Conservation (phyloP, 352 stramenopile species). For the Lagenidium sp. region DNA sequence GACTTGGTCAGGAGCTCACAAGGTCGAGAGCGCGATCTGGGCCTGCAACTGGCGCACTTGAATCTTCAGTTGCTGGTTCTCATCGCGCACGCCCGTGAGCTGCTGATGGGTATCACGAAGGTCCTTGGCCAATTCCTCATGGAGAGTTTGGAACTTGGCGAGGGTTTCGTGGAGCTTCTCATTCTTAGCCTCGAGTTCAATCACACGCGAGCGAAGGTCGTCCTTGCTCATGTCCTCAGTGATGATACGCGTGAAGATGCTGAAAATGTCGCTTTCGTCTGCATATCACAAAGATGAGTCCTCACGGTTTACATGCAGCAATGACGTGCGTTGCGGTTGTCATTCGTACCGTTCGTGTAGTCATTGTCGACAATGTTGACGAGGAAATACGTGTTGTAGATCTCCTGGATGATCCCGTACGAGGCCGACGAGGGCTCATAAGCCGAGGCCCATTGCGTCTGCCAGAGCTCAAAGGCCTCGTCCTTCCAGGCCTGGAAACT, state of each 20-base stretch:
- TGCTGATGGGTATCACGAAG: conserved; percentile 37
- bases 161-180: conserved; percentile 75
- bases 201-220: conserved; percentile 50
- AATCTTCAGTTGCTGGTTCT: conserved; percentile 51
- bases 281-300: no score
- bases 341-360: conserved; percentile 71
- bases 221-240: conserved; percentile 74
- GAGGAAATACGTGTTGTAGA: conserved; percentile 96
- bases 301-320: no score
- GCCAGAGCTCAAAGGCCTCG: conserved; percentile 97
- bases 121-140: conserved; percentile 44
- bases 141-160: conserved; percentile 50
- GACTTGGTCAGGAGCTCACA: no score
- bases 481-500: conserved; percentile 93
- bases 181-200: conserved; percentile 62
- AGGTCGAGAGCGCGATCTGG: conserved; percentile 35
- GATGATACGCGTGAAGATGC: conserved; percentile 79
- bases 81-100: conserved; percentile 31
- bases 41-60: conserved; percentile 58
- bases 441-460: conserved; percentile 93
- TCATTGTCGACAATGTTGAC: conserved; percentile 99
- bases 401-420: conserved; percentile 59
- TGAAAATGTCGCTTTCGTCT: conserved; percentile 78
- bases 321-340: no score
- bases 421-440: conserved; percentile 86